Conservation (phyloP, 495 filamentous ascomycete genomes). For the Lophiotrema nucula region DNA sequence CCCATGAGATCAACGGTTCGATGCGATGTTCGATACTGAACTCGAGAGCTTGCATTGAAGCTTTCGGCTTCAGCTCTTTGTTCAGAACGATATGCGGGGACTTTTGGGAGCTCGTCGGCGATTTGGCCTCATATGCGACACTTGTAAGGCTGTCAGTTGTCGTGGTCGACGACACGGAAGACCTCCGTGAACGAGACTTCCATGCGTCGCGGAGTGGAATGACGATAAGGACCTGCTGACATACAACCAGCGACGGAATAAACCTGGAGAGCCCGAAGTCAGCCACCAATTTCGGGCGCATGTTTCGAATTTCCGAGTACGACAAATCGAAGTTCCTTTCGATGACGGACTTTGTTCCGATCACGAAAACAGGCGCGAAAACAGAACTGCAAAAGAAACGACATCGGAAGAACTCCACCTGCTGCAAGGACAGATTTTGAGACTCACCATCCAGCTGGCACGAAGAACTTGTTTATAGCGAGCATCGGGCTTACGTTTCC, state of each 20-base stretch:
- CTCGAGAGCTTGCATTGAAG: slow-evolving; percentile 38
- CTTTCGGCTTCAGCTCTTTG: slow-evolving; percentile 29
- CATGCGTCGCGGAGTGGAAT: slow-evolving; percentile 37
- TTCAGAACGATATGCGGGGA: slow-evolving; percentile 3
- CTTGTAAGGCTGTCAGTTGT: not conserved
- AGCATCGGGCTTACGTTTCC: slow-evolving; percentile 19
- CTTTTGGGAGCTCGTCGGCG: slow-evolving; percentile 1
- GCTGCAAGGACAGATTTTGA: not conserved
- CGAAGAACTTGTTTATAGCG: slow-evolving; percentile 31
- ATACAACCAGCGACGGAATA: slow-evolving; percentile 37
- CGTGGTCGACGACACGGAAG: slow-evolving; percentile 8
- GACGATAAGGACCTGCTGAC: slow-evolving; percentile 38
- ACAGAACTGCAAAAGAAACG: not conserved
- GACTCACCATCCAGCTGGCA: slow-evolving; percentile 40
- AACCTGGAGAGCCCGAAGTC: slow-evolving; percentile 29
- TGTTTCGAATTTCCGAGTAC: not conserved
- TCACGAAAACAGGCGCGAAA: not conserved
- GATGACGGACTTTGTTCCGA: not conserved
- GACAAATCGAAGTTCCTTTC: too few relatives aligned
- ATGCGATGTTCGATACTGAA: slow-evolving; percentile 33
- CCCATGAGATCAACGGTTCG: slow-evolving; percentile 37
- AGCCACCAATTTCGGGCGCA: slow-evolving; percentile 6
- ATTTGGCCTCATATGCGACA: not conserved
- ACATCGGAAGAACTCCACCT: not conserved
- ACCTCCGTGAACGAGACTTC: slow-evolving; percentile 11